Base-by-base conservation (phyloP, 495 filamentous ascomycete genomes). In the Penicillium silybi region DNA sequence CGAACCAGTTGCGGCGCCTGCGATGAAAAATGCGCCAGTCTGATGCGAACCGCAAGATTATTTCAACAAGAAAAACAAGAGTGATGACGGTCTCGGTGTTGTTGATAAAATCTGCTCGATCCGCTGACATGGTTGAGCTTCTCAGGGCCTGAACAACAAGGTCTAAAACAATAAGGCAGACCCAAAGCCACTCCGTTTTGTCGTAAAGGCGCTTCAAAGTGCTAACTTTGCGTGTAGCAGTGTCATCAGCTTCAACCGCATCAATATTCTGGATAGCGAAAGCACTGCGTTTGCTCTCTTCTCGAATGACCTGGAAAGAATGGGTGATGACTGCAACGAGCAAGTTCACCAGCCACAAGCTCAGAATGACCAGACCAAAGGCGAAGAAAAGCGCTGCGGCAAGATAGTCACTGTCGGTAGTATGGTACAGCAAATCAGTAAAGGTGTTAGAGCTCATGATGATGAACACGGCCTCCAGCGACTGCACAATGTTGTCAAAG, bases 401-500 rank as follows among this genome's bases (percentile, higher is more conserved):
- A 20, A 96, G 81, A 58, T 93, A 97, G 59, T 99, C 93, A 49
- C 87, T 95, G 64, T 95, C 83, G 26, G 86, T 89, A 15, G 90
- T 90, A 57, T 88, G 89, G 64, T 99, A 97, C 65, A 99, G 86
- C 26, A 99, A 69, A 62, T 97, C 90, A 1, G 91, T 86, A 65
- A 92, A 97, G 0, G 93, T 97, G 69, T 99, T 99, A 15, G 90
- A 89, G 57, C 88, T 95, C 90, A 99, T 97, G 57, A 97, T 84
- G 34, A 99, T 90, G 67, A 99, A 99, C n/a, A 99, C 92, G 41
- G 97, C 70, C 70, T 97, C 90, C 25, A 97, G 69, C 2, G 91
- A 95, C 46, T 96, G 83, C 7, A 90, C 62, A 27, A 97, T 95
- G 61, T 97, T 93, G 65, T 99, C 92, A 64, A 97, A 99, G 68